Percentiles rank a stretch among this genome's conserved stretches.
These are phyloP conservation scores for Mycena crocata DNA, from an alignment of 768 basidiomycete species.

Conservation along the genomic window DNA sequence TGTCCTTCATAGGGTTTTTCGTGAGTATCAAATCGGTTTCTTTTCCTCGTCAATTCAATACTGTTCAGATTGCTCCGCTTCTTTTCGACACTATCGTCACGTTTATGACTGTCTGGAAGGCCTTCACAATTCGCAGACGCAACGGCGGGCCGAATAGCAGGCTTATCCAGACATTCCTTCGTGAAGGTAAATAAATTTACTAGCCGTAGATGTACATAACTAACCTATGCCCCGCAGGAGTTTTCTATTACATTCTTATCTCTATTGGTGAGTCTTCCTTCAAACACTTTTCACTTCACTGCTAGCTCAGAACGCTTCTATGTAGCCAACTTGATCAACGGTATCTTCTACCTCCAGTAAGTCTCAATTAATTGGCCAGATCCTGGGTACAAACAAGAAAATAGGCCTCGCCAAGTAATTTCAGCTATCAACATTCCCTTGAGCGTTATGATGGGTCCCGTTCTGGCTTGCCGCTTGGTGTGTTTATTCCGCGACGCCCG, in stretches of 20 bases:
- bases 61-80: slow-evolving; percentile 76
- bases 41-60: slow-evolving; percentile 16
- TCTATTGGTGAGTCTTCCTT: too few species aligned
- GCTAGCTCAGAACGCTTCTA: too few species aligned
- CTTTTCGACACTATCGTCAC: slow-evolving; percentile 86
- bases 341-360: slow-evolving; percentile 88
- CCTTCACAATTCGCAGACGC: slow-evolving; percentile 78
- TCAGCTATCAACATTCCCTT: slow-evolving; percentile 88
- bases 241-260: slow-evolving; percentile 88
- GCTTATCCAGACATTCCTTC: slow-evolving; percentile 86
- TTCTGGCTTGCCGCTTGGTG: slow-evolving; percentile 84
- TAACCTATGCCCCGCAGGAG: slow-evolving; percentile 54
- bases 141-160: slow-evolving; percentile 83
- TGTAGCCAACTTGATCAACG: slow-evolving; percentile 88
- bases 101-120: slow-evolving; percentile 83
- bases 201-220: background rate
- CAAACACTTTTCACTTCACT: too few species aligned
- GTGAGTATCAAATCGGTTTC: slow-evolving; percentile 51
- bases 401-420: slow-evolving; percentile 42
- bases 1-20: slow-evolving; percentile 61
- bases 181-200: slow-evolving; percentile 69
- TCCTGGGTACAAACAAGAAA: background rate
- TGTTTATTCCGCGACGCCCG: slow-evolving; percentile 29
- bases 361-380: slow-evolving; percentile 38
- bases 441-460: slow-evolving; percentile 85